phyloP scores from a whole-genome alignment of 139 green algal species.

The Haematococcus sp. region DNA sequence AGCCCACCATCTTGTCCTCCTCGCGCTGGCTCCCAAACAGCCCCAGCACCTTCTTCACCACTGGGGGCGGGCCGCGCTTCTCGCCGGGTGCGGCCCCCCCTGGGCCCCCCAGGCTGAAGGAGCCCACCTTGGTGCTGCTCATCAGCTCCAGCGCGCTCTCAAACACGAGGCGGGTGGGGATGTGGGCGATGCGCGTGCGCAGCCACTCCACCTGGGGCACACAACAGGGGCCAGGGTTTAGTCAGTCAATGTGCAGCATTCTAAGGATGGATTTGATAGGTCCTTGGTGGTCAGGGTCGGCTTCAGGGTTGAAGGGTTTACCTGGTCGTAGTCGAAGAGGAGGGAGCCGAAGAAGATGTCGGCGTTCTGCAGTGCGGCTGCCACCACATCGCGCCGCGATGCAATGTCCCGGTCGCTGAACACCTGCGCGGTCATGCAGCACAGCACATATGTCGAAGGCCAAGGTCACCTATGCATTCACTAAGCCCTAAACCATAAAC shows the following conservation, averaged over 20 bases:
- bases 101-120: conserved; percentile 58
- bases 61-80: conserved; percentile 76
- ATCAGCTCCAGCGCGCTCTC: conserved; percentile 97
- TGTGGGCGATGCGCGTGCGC: conserved; percentile 38
- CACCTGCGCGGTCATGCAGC: conserved; percentile 62
- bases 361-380: conserved; percentile 71
- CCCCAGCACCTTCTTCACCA: conserved; percentile 86
- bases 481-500: background rate
- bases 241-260: too few relatives aligned
- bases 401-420: conserved; percentile 92
- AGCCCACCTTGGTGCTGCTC: conserved; percentile 64
- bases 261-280: too few relatives aligned
- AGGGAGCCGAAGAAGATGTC: conserved; percentile 94
- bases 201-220: conserved; percentile 95
- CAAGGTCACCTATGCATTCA: background rate
- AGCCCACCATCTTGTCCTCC: conserved; percentile 96
- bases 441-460: background rate
- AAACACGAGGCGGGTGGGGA: conserved; percentile 92
- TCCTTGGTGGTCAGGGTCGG: too few relatives aligned
- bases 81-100: conserved; percentile 35
- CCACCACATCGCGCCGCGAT: conserved; percentile 53
- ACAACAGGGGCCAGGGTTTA: too few relatives aligned
- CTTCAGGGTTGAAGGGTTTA: too few relatives aligned
- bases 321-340: conserved; percentile 97
- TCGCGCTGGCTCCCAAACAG: conserved; percentile 87